A percentile compares a stretch with the other conserved stretches of the same genome.
These are phyloP conservation scores for Centaurea solstitialis DNA, from an alignment of 129 eudicot genomes.

Conservation along the genomic window DNA sequence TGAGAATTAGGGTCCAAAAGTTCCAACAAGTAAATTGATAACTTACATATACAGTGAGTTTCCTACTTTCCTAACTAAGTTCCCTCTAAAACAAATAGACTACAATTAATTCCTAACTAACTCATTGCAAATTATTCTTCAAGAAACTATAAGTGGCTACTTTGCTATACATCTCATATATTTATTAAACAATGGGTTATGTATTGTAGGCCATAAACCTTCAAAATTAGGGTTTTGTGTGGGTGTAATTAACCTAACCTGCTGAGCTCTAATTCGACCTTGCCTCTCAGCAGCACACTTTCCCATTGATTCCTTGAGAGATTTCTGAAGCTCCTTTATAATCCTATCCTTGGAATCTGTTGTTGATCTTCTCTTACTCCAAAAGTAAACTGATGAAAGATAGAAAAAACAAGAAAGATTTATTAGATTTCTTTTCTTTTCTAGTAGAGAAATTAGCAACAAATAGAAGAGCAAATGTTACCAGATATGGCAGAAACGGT, in stretches of 20 bases:
- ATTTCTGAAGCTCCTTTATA: constrained; percentile 47
- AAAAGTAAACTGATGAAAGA: constrained; percentile 46
- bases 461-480: neutral
- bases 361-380: constrained; percentile 51
- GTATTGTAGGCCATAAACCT: neutral
- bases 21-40: neutral
- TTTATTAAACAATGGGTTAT: neutral
- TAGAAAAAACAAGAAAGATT: neutral
- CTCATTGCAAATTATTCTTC: neutral
- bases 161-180: neutral
- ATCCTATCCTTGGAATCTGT: constrained; percentile 29
- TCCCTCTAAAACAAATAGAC: neutral
- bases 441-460: neutral
- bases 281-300: constrained; percentile 87
- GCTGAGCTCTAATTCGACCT: constrained; percentile 94
- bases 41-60: neutral
- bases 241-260: constrained; percentile 62
- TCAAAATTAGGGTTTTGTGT: neutral
- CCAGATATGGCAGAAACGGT: constrained; percentile 52
- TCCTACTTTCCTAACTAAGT: neutral
- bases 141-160: neutral
- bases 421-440: neutral
- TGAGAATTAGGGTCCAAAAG: neutral
- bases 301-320: constrained; percentile 50
- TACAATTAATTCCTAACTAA: neutral